These are phyloP conservation scores for Nemania sp. DNA, from an alignment of 2,329 filamentous ascomycete genomes.

Conservation along the genomic window DNA sequence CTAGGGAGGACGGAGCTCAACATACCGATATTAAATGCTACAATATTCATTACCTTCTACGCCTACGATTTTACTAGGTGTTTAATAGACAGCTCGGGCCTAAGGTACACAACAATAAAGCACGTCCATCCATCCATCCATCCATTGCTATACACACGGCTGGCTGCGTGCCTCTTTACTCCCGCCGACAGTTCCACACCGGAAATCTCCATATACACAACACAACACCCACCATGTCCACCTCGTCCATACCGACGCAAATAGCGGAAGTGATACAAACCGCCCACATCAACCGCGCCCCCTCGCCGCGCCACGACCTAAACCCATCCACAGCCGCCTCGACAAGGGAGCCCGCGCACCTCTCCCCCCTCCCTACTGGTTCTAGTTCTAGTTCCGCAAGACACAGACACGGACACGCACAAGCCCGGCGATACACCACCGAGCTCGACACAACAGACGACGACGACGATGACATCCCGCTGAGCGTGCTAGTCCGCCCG, in stretches of 20 bases:
- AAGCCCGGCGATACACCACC: background rate
- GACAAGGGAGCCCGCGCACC: slow-evolving; percentile 69
- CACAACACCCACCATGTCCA: slow-evolving; percentile 27
- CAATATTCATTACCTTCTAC: too few relatives aligned
- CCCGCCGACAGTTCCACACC: background rate
- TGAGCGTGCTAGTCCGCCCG: slow-evolving; percentile 69
- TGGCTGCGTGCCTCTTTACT: background rate
- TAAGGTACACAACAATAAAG: background rate
- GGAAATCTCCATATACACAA: background rate
- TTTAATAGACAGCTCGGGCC: too few relatives aligned
- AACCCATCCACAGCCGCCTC: slow-evolving; percentile 84
- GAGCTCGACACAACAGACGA: slow-evolving; percentile 52
- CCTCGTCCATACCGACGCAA: slow-evolving; percentile 64
- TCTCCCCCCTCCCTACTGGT: too few relatives aligned
- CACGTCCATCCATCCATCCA: background rate
- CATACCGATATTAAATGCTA: background rate
- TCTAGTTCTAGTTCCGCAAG: too few relatives aligned
- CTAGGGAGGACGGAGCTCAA: background rate
- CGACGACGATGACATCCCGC: slow-evolving; percentile 75
- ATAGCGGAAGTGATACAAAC: slow-evolving; percentile 84
- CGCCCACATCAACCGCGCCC: slow-evolving; percentile 78
- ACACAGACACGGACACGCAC: slow-evolving; percentile 7
- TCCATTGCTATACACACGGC: background rate
- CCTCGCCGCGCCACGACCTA: slow-evolving; percentile 79
- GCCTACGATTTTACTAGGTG: background rate